Evolutionary conservation across 176 grass and related monocot genomes (phyloP).

Genomic region (Lolium rigidum): DNA sequence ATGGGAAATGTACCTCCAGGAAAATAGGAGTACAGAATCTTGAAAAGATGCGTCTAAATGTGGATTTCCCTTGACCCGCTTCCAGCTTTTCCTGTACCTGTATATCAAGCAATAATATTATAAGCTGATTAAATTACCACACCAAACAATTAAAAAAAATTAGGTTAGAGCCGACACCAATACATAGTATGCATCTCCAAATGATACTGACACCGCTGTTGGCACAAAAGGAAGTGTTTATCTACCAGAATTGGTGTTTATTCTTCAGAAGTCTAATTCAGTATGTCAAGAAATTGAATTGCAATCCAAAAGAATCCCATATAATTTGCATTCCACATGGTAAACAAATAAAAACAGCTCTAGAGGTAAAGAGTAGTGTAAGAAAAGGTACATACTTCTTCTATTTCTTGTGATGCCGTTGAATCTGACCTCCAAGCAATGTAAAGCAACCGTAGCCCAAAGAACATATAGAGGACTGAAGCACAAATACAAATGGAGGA

Average conservation of each 20-base stretch:
- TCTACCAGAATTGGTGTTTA: neutral
- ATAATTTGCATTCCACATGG: constrained; percentile 1
- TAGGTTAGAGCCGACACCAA: neutral
- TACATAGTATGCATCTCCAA: neutral
- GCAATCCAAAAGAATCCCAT: neutral
- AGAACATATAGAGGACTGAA: constrained; percentile 83
- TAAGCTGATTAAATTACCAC: neutral
- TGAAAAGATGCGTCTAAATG: constrained; percentile 75
- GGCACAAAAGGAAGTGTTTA: neutral
- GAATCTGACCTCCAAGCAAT: constrained; percentile 96
- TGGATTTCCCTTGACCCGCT: constrained; percentile 83
- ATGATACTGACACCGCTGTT: neutral
- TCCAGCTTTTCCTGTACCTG: constrained; percentile 98
- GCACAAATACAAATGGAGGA: constrained; percentile 28
- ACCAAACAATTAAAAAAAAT: constrained; percentile 12
- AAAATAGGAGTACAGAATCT: constrained; percentile 98
- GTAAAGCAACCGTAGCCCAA: constrained; percentile 87
- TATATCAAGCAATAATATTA: constrained; percentile 5
- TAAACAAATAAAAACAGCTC: neutral
- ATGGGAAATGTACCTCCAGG: constrained; percentile 63
- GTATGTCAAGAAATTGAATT: constrained; percentile 7
- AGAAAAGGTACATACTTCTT: constrained; percentile 68
- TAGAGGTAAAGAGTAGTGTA: neutral
- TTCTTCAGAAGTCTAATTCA: neutral
- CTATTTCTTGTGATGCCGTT: constrained; percentile 93